These are phyloP conservation scores for Nemania sp. DNA, from an alignment of 2,329 filamentous ascomycete genomes.

Conservation along the genomic window DNA sequence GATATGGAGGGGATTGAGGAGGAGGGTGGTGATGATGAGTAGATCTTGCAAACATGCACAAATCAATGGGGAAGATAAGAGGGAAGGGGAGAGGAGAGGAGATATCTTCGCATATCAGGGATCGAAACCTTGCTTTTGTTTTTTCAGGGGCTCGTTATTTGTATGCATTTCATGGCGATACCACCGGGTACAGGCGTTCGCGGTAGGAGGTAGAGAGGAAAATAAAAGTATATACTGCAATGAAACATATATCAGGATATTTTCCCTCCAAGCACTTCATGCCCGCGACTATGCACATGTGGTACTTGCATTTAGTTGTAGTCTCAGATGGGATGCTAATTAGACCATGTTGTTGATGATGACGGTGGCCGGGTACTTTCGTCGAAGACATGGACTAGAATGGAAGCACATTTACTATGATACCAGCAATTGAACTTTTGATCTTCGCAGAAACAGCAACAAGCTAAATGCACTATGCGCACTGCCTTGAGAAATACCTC, in stretches of 20 bases:
- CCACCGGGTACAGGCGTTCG: slow-evolving; percentile 36
- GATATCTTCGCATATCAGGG: too few relatives aligned
- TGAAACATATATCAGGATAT: neutral
- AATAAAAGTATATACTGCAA: neutral
- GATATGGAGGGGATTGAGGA: slow-evolving; percentile 26
- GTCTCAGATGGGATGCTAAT: too few relatives aligned
- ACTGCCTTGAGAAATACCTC: slow-evolving; percentile 10
- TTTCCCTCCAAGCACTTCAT: too few relatives aligned
- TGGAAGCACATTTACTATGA: too few relatives aligned
- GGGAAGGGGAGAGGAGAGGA: neutral
- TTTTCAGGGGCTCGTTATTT: slow-evolving; percentile 7
- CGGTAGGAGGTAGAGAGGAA: slow-evolving; percentile 28
- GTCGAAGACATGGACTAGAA: too few relatives aligned
- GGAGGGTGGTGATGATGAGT: slow-evolving; percentile 19
- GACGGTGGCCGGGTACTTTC: too few relatives aligned
- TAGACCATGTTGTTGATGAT: too few relatives aligned
- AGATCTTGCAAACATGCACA: too few relatives aligned
- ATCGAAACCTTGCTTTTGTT: too few relatives aligned
- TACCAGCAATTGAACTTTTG: too few relatives aligned
- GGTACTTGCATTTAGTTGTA: neutral
- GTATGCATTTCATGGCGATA: slow-evolving; percentile 37
- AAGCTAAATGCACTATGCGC: neutral
- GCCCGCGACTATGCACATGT: neutral
- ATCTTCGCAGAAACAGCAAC: neutral
- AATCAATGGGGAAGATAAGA: neutral